Evolutionary conservation across 352 stramenopile species (phyloP).

Genomic region (Pythium phragmitis): DNA sequence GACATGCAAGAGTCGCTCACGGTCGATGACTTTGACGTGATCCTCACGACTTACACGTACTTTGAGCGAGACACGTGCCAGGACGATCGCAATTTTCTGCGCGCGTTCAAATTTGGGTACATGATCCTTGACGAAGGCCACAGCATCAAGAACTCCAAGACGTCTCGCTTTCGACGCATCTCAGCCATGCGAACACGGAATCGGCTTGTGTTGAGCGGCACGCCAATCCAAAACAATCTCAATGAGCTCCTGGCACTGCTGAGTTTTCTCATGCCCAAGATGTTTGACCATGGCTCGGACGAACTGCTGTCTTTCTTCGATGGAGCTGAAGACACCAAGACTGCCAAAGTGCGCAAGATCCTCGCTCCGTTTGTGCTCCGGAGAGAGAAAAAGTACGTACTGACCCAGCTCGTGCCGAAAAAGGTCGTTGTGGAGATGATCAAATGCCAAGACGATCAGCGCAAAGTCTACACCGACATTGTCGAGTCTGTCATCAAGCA

Average conservation of each 20-base stretch:
- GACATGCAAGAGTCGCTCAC: slow-evolving; percentile 54
- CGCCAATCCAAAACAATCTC: slow-evolving; percentile 90
- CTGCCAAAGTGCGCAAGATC: slow-evolving; percentile 88
- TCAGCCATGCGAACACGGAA: slow-evolving; percentile 68
- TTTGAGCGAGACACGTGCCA: slow-evolving; percentile 88
- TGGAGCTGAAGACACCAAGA: slow-evolving; percentile 76
- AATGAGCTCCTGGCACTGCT: slow-evolving; percentile 88
- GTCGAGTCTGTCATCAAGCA: slow-evolving; percentile 66
- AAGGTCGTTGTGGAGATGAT: slow-evolving; percentile 85
- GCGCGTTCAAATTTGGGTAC: slow-evolving; percentile 86
- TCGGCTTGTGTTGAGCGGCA: slow-evolving; percentile 82
- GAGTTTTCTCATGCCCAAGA: slow-evolving; percentile 91
- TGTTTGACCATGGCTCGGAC: slow-evolving; percentile 86
- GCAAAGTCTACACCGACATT: slow-evolving; percentile 85
- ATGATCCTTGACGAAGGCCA: slow-evolving; percentile 94
- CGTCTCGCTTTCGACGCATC: slow-evolving; percentile 88
- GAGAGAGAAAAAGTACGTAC: slow-evolving; percentile 95
- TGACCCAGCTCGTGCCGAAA: slow-evolving; percentile 90
- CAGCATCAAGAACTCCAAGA: slow-evolving; percentile 92
- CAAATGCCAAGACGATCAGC: slow-evolving; percentile 68
- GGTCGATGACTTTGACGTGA: slow-evolving; percentile 68
- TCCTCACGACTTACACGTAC: slow-evolving; percentile 91
- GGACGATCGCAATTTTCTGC: slow-evolving; percentile 80
- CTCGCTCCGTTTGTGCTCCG: slow-evolving; percentile 97
- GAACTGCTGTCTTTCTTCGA: slow-evolving; percentile 83